Conservation (phyloP, 1,284 basidiomycete genomes). For the Apiotrichum domesticum region DNA sequence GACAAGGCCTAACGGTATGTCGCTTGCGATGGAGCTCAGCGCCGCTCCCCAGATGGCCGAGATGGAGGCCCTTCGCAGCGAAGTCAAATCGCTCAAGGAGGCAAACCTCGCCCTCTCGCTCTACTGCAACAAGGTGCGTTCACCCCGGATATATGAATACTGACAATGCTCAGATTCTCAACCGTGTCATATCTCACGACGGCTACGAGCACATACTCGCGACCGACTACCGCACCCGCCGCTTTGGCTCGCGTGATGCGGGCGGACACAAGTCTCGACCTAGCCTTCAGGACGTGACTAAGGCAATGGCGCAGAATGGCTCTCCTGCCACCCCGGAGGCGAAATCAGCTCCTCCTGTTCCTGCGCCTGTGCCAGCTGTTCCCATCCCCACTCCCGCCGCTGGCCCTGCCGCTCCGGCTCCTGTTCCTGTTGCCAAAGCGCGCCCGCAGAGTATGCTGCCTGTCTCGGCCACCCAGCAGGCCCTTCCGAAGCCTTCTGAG, state of each 20-base stretch:
- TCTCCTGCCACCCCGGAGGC: neutral
- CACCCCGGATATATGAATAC: neutral
- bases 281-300: constrained; percentile 7
- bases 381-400: too few species aligned
- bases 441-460: constrained; percentile 13
- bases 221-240: constrained; percentile 61
- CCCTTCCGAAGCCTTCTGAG: neutral
- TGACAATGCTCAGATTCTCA: constrained; percentile 58
- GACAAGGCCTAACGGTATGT: constrained; percentile 42
- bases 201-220: constrained; percentile 91
- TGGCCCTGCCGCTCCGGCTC: neutral
- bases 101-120: constrained; percentile 89
- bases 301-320: constrained; percentile 11
- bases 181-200: constrained; percentile 86
- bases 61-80: constrained; percentile 66
- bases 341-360: neutral
- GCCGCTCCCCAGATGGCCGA: constrained; percentile 55
- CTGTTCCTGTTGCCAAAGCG: neutral
- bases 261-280: neutral
- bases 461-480: neutral
- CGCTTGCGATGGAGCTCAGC: constrained; percentile 76
- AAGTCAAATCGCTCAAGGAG: constrained; percentile 85
- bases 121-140: constrained; percentile 72
- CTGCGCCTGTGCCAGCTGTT: neutral
- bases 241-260: constrained; percentile 10